These are phyloP conservation scores for Ceratobasidium papillatum DNA, from an alignment of 1,284 basidiomycete species.

Conservation along the genomic window DNA sequence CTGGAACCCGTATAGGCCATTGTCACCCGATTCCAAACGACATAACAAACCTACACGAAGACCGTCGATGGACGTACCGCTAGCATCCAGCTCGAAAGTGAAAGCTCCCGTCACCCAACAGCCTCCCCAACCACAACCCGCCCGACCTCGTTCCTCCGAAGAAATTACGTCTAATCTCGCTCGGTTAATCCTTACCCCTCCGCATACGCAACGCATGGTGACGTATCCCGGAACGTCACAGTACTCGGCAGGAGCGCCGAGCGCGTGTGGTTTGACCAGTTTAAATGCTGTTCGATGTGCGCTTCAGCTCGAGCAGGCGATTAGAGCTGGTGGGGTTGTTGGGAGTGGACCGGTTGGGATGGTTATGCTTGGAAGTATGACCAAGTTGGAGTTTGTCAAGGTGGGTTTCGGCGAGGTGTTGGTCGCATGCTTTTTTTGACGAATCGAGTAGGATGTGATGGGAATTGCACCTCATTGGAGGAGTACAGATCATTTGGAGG, in stretches of 20 bases:
- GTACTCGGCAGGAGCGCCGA: constrained; percentile 55
- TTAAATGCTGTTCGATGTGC: constrained; percentile 66
- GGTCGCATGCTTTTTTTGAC: neutral
- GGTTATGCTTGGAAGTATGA: constrained; percentile 51
- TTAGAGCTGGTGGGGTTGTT: constrained; percentile 4
- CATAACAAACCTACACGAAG: neutral
- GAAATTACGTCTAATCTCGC: constrained; percentile 25
- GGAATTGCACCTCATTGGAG: constrained; percentile 65
- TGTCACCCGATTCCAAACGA: constrained; percentile 11
- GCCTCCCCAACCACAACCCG: neutral
- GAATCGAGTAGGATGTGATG: constrained; percentile 58
- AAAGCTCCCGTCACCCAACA: neutral
- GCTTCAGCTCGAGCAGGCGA: constrained; percentile 52
- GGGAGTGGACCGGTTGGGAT: constrained; percentile 50
- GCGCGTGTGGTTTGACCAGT: constrained; percentile 69
- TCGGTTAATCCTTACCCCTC: constrained; percentile 34
- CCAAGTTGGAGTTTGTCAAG: constrained; percentile 38
- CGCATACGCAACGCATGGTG: constrained; percentile 37
- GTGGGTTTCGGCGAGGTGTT: constrained; percentile 47
- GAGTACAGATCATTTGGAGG: constrained; percentile 62
- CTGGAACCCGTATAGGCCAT: constrained; percentile 25
- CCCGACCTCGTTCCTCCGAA: neutral
- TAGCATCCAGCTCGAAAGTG: neutral
- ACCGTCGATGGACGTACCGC: neutral
- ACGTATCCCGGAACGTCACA: constrained; percentile 59